Evolutionary conservation across 1,284 basidiomycete species (phyloP).

Genomic region (Wallemia ichthyophaga): DNA sequence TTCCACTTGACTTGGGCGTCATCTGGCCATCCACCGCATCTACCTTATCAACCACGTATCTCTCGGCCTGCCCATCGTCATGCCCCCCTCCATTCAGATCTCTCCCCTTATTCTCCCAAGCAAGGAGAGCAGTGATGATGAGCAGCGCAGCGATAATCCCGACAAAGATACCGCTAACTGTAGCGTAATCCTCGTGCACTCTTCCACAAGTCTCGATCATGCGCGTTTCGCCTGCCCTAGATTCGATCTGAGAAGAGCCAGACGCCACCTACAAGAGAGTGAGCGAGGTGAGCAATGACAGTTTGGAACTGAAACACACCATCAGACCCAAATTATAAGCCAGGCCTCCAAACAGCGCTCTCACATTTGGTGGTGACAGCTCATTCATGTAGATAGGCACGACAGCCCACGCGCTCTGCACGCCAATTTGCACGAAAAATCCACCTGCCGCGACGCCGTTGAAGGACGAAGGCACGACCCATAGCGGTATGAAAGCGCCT

Average conservation of each 20-base stretch:
- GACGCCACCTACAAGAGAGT: constrained; percentile 21
- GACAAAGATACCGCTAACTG: constrained; percentile 56
- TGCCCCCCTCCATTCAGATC: too few relatives aligned
- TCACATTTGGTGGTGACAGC: constrained; percentile 67
- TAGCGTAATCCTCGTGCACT: constrained; percentile 8
- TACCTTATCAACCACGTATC: too few relatives aligned
- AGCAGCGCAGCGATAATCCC: constrained; percentile 19
- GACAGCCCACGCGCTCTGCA: constrained; percentile 38
- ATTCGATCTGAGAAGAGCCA: constrained; percentile 70
- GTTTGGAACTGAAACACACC: too few relatives aligned
- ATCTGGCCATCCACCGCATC: too few relatives aligned
- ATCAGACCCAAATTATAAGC: constrained; percentile 63
- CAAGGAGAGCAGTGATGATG: too few relatives aligned
- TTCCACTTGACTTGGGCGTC: too few relatives aligned
- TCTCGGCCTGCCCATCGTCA: too few relatives aligned
- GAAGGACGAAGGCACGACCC: constrained; percentile 17
- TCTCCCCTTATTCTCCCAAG: too few relatives aligned
- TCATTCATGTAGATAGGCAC: constrained; percentile 18
- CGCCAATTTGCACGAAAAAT: constrained; percentile 50
- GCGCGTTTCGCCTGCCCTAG: constrained; percentile 25
- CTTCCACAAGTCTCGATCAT: constrained; percentile 5
- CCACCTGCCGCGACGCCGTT: constrained; percentile 14
- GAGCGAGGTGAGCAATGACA: too few relatives aligned
- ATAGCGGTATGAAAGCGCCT: constrained; percentile 11
- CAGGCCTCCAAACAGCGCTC: constrained; percentile 71